These are phyloP conservation scores for Microdochium paspali DNA, from an alignment of 2,329 filamentous ascomycete species.

Conservation along the genomic window DNA sequence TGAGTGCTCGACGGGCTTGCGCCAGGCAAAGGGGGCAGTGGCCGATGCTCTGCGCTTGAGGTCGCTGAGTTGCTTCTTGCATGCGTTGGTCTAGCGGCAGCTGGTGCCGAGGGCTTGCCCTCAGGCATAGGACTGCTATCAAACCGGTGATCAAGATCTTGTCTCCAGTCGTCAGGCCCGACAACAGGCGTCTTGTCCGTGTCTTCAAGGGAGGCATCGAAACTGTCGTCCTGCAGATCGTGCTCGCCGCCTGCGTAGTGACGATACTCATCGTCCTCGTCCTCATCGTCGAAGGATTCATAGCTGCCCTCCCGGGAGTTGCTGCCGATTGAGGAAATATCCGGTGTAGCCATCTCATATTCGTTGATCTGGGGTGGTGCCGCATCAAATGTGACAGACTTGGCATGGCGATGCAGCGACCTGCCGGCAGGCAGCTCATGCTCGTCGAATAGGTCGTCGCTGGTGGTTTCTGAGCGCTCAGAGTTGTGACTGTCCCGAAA, in stretches of 20 bases:
- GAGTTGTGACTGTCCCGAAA: constrained; percentile 63
- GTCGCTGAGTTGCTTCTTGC: constrained; percentile 62
- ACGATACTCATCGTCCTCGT: constrained; percentile 58
- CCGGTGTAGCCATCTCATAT: constrained; percentile 95
- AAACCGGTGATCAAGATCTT: constrained; percentile 64
- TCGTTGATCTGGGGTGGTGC: constrained; percentile 92
- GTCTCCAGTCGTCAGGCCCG: constrained; percentile 92
- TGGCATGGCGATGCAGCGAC: constrained; percentile 72
- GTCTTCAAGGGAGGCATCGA: constrained; percentile 90
- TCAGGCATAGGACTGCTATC: constrained; percentile 62
- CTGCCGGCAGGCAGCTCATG: constrained; percentile 54
- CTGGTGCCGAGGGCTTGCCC: constrained; percentile 29
- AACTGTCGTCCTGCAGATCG: constrained; percentile 71
- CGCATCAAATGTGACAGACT: constrained; percentile 95
- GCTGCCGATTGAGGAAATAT: constrained; percentile 83
- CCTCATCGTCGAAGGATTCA: constrained; percentile 72
- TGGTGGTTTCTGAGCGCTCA: constrained; percentile 58
- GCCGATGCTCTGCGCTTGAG: constrained; percentile 74
- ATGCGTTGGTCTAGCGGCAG: constrained; percentile 42
- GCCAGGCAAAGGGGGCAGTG: constrained; percentile 77
- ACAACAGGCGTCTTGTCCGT: constrained; percentile 96
- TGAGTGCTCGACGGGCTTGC: constrained; percentile 32
- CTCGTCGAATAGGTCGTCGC: constrained; percentile 51
- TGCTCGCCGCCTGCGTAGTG: constrained; percentile 44
- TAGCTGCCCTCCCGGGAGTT: constrained; percentile 90